Evolutionary conservation across 352 stramenopile species (phyloP).

Genomic region (Globisporangium spiculum): DNA sequence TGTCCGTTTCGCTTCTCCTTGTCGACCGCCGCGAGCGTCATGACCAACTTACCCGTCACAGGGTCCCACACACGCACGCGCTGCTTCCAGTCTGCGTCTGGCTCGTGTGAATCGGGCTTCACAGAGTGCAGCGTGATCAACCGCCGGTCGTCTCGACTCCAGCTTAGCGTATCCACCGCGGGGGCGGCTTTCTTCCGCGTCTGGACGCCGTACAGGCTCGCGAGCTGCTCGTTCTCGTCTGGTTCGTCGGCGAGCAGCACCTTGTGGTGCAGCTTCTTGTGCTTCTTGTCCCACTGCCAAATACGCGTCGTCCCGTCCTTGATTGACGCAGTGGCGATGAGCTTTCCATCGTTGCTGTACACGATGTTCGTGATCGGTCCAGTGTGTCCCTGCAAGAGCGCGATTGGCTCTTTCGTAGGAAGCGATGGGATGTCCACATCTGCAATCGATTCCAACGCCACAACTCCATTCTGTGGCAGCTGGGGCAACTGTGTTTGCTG

Average conservation of each 20-base stretch:
- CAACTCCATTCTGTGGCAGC: constrained; percentile 40
- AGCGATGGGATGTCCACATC: constrained; percentile 42
- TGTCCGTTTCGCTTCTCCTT: constrained; percentile 61
- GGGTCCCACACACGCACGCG: constrained; percentile 70
- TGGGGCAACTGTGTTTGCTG: constrained; percentile 49
- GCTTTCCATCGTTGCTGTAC: constrained; percentile 89
- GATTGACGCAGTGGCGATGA: constrained; percentile 92
- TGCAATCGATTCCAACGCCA: constrained; percentile 35
- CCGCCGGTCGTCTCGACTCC: constrained; percentile 57
- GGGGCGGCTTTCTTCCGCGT: constrained; percentile 38
- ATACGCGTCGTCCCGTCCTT: constrained; percentile 88
- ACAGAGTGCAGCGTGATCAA: constrained; percentile 71
- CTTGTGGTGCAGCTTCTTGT: constrained; percentile 49
- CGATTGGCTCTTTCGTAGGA: constrained; percentile 51
- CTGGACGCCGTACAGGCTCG: constrained; percentile 42
- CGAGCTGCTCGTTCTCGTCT: constrained; percentile 41
- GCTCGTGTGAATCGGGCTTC: constrained; percentile 49
- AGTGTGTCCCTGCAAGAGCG: constrained; percentile 84
- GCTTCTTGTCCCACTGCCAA: constrained; percentile 63
- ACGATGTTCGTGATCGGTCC: constrained; percentile 93
- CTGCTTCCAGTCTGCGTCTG: constrained; percentile 51
- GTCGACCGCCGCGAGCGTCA: constrained; percentile 60
- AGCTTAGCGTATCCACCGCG: constrained; percentile 62
- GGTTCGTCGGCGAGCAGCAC: constrained; percentile 50
- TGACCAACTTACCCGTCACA: constrained; percentile 41